Conservation (phyloP, 1,284 basidiomycete species). For the Chalciporus sp. region DNA sequence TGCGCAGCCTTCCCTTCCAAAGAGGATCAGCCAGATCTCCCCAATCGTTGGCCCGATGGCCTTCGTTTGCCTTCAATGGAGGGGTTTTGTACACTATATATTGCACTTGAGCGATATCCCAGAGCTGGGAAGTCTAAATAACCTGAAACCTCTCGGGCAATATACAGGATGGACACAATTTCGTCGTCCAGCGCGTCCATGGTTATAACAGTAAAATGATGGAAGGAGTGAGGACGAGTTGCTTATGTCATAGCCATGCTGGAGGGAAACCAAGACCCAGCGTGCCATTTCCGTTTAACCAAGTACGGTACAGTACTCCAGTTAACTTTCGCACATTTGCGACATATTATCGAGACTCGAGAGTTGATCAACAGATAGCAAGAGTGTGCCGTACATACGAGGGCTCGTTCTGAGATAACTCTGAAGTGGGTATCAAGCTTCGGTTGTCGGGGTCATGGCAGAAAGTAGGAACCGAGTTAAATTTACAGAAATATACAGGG, state of each 20-base stretch:
- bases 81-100: conserved; percentile 78
- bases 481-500: not conserved
- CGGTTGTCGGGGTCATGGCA: not conserved
- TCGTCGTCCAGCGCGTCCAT: conserved; percentile 71
- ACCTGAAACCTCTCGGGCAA: conserved; percentile 86
- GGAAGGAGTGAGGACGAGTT: not conserved
- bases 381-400: no score
- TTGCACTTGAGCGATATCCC: conserved; percentile 23
- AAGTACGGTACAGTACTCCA: no score
- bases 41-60: conserved; percentile 85
- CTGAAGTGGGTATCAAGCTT: not conserved
- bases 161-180: conserved; percentile 83
- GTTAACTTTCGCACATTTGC: no score
- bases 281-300: no score
- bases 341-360: no score
- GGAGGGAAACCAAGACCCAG: no score
- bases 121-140: conserved; percentile 14
- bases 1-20: conserved; percentile 89
- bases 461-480: not conserved
- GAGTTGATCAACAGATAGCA: no score
- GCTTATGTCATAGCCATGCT: conserved; percentile 29
- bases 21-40: conserved; percentile 80
- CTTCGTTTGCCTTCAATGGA: conserved; percentile 80
- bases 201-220: conserved; percentile 5
- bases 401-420: no score